Base-by-base conservation (phyloP, 768 basidiomycete genomes). In the Amanita brunnescens region DNA sequence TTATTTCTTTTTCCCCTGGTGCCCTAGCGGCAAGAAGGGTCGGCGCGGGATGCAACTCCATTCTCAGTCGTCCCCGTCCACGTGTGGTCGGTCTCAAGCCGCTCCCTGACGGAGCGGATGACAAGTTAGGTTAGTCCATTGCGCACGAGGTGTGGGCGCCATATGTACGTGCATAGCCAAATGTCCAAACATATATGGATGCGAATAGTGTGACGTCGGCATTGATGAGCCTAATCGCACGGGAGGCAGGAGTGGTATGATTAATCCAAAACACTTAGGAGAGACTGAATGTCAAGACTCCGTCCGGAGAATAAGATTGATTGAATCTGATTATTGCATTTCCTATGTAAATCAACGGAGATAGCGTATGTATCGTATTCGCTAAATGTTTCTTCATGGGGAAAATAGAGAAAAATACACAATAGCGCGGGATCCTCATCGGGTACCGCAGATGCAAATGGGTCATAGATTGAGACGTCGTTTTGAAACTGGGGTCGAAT, bases 401-500 rank as follows among this genome's bases (percentile, higher is more conserved):
- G 21, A 41, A 43, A n/a, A 43, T 30, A 29, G 24, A 18, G 26
- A 29, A 3, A 44, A 29, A 42, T 12, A 40, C 9, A 21, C 10
- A 20, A 40, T 40, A 20, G 20, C 39, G 20, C 39, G 39, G 34
- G 12, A 34, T 32, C 6, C 12, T 12, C 40, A 10, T 42, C 23
- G 6, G 20, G n/a, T n/a, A 26, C 24, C 24, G n/a, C 24, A 16
- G 26, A 44, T 26, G 16, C 42, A 14, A 18, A 44, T 30, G 29
- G 16, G 24, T 23, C 24, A 2, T 18, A 8, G 34, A 10, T 13
- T 48, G 23, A 38, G 47, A 18, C 35, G 47, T 8, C 35, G 24
- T 37, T 48, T 48, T 18, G 47, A 48, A 13, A 37, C 41, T 37
- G 50, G 42, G 6, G 42, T 51, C 7, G 34, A 30, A 26, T 44